These are phyloP conservation scores for Colletotrichum lentis DNA, from an alignment of 2,329 filamentous ascomycete genomes.

Conservation along the genomic window DNA sequence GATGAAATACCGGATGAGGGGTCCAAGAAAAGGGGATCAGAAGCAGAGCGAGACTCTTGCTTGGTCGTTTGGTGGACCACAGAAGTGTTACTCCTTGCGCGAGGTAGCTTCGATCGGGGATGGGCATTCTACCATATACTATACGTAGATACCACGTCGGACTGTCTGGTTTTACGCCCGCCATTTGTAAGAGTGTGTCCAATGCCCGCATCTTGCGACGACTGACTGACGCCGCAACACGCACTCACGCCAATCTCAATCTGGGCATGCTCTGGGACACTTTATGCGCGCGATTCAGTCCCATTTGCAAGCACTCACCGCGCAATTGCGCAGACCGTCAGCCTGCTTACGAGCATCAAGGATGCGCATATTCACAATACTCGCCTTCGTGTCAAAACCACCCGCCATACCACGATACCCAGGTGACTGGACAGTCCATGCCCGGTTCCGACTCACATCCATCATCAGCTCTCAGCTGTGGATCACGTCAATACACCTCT, in stretches of 20 bases:
- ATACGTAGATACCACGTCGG: too few relatives aligned
- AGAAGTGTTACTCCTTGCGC: neutral
- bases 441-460: too few relatives aligned
- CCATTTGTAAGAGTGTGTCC: too few relatives aligned
- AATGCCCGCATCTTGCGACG: constrained; percentile 4
- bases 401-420: neutral
- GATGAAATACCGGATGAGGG: neutral
- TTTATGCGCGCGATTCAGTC: constrained; percentile 22
- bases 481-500: neutral
- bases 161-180: too few relatives aligned
- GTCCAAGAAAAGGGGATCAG: neutral
- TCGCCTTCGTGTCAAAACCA: neutral
- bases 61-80: neutral
- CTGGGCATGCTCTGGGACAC: neutral
- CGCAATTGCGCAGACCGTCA: neutral
- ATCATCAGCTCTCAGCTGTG: too few relatives aligned
- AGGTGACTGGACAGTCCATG: neutral
- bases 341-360: neutral
- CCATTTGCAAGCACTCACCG: neutral
- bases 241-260: constrained; percentile 1
- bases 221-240: neutral
- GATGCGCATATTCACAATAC: neutral
- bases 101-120: neutral
- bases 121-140: neutral
- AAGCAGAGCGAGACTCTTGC: neutral